A percentile compares a stretch with the other conserved stretches of the same genome.
Evolutionary conservation across 768 basidiomycete species (phyloP).

Genomic region (Auricularia sp.): DNA sequence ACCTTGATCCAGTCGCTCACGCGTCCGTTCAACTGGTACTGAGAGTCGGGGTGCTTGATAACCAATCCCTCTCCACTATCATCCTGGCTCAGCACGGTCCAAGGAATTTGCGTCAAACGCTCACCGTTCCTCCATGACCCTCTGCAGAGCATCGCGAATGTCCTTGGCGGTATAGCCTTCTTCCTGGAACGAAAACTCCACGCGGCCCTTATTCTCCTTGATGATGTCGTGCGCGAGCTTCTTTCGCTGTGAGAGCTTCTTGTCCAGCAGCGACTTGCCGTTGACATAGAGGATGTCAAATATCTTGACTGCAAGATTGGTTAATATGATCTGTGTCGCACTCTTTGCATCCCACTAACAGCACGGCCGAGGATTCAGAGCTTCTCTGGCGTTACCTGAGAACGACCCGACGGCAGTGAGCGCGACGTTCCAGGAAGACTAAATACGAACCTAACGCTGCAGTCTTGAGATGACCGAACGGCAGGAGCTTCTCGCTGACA

Average conservation of each 20-base stretch:
- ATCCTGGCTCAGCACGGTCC: neutral
- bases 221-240: constrained; percentile 62
- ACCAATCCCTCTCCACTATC: constrained; percentile 84
- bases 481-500: constrained; percentile 71
- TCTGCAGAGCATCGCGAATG: constrained; percentile 68
- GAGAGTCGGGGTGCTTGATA: constrained; percentile 71
- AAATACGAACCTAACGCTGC: constrained; percentile 62
- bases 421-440: neutral
- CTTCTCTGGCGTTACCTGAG: constrained; percentile 59
- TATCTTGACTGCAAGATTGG: constrained; percentile 65
- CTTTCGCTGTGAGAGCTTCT: constrained; percentile 66
- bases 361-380: constrained; percentile 76
- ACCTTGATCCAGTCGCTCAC: constrained; percentile 94
- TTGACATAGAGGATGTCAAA: constrained; percentile 91
- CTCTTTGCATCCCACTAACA: constrained; percentile 42
- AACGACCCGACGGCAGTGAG: neutral
- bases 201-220: constrained; percentile 58
- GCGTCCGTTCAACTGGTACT: constrained; percentile 79
- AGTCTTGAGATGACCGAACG: constrained; percentile 90
- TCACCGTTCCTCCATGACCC: constrained; percentile 59
- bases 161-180: constrained; percentile 74
- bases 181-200: constrained; percentile 68
- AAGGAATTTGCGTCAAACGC: constrained; percentile 4
- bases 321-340: neutral
- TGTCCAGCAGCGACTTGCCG: constrained; percentile 64